Evolutionary conservation across 148 eudicot species (phyloP), one percentile per base, ranked within the genome.

Genomic region (Limonium bicolor): DNA sequence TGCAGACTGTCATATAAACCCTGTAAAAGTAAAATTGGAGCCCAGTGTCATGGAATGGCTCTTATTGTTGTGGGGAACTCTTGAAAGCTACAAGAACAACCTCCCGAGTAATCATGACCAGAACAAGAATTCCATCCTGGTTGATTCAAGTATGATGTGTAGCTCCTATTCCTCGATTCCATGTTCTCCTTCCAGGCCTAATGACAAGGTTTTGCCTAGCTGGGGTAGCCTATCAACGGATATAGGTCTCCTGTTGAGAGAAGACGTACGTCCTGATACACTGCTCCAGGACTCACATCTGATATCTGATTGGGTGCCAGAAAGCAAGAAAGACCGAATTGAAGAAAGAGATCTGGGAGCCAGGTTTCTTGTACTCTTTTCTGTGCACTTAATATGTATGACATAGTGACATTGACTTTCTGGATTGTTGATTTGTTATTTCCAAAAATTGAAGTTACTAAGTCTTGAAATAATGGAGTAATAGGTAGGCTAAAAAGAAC

Each of bases 251-350:
- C 40, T 59, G 18, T 28, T 35, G 14, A 69, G 52, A 34, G 73
- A 70, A 51, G 73, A 68, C 30, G 41, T 48, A 27, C 29, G 17
- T 39, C 22, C 59, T 29, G 67, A 69, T 49, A 62, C 60, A 32
- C 59, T 90, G 45, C 43, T 88, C 7, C 71, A 74, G 24, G 87
- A 81, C 38, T 78, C 85, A 0, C 65, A 62, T 51, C 72, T 90
- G 54, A 90, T 90, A 70, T 76, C 82, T 21, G 88, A 84, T 66
- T 90, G 95, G 95, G 78, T 84, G 51, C 73, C 85, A 21, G 63
- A 52, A 59, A 51, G 27, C 41, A 62, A 52, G 47, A 65, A 51
- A 29, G 66, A 53, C 40, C 55, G 36, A 36, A 41, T 46, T 37
- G 76, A 67, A 63, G 82, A 55, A 36, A 85, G 73, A 53, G 82